Percentiles rank a stretch among this genome's conserved stretches.
phyloP scores from a whole-genome alignment of 2,329 filamentous ascomycete genomes.

The Aspergillus hortae region DNA sequence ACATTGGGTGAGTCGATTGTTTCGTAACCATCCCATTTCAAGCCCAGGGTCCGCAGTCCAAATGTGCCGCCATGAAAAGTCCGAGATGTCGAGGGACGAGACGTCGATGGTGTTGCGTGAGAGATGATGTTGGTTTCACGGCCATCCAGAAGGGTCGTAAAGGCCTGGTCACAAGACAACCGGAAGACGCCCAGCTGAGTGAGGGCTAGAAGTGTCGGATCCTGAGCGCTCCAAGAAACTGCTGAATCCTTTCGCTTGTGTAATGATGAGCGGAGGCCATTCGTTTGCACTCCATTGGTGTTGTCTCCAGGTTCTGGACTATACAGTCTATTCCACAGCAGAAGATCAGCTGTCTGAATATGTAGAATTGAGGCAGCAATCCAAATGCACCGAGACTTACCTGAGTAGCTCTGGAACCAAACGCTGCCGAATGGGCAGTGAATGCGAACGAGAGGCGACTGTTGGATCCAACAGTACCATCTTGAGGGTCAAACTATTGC shows the following conservation, averaged over 20 bases:
- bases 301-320: slow-evolving; percentile 1
- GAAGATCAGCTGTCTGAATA: not conserved
- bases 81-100: slow-evolving; percentile 15
- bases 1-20: not conserved
- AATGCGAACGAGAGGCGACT: slow-evolving; percentile 5
- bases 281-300: not conserved
- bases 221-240: slow-evolving; percentile 4
- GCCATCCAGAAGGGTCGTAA: slow-evolving; percentile 50
- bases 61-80: slow-evolving; percentile 11
- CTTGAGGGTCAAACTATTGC: slow-evolving; percentile 4
- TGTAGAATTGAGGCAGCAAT: not conserved
- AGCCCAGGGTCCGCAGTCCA: slow-evolving; percentile 13
- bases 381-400: slow-evolving; percentile 4
- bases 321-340: slow-evolving; percentile 3
- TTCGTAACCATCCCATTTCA: slow-evolving; percentile 1
- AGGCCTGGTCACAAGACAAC: slow-evolving; percentile 38
- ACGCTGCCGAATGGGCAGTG: slow-evolving; percentile 2
- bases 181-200: slow-evolving; percentile 48
- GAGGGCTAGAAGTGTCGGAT: slow-evolving; percentile 44
- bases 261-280: not conserved
- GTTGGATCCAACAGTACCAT: slow-evolving; percentile 11
- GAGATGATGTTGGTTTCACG: slow-evolving; percentile 47
- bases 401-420: slow-evolving; percentile 11
- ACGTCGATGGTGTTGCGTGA: slow-evolving; percentile 44
- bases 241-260: not conserved